A percentile compares a stretch with the other conserved stretches of the same genome.
These are phyloP conservation scores for Lactifluus piperatus DNA, from an alignment of 768 basidiomycete genomes.

Conservation along the genomic window DNA sequence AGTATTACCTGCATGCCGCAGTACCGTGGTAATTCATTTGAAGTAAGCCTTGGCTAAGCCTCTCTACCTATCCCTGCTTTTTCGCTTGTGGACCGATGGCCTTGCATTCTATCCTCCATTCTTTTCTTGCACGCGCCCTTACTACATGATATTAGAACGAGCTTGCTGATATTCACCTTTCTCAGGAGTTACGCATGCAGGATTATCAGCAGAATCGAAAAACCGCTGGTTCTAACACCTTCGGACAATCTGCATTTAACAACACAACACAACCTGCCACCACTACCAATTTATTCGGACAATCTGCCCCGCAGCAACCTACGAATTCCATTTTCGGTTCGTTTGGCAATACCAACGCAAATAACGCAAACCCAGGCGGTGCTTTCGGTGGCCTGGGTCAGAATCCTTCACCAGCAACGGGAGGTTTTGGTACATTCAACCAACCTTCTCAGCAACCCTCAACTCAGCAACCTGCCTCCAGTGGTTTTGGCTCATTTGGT, in stretches of 20 bases:
- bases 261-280: slow-evolving; percentile 22
- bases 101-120: not conserved
- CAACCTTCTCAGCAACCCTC: slow-evolving; percentile 17
- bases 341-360: slow-evolving; percentile 24
- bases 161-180: not conserved
- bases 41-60: slow-evolving; percentile 25
- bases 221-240: slow-evolving; percentile 28
- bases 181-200: slow-evolving; percentile 39
- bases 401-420: slow-evolving; percentile 18
- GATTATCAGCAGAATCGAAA: slow-evolving; percentile 42
- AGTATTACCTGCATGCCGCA: slow-evolving; percentile 72
- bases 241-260: slow-evolving; percentile 30
- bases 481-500: slow-evolving; percentile 30
- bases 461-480: slow-evolving; percentile 26
- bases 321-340: slow-evolving; percentile 25
- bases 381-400: slow-evolving; percentile 26
- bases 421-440: slow-evolving; percentile 24
- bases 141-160: not conserved
- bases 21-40: slow-evolving; percentile 66
- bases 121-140: not conserved
- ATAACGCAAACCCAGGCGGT: slow-evolving; percentile 18
- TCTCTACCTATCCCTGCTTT: slow-evolving; percentile 2
- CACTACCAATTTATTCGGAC: slow-evolving; percentile 26
- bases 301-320: slow-evolving; percentile 25
- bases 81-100: not conserved